Evolutionary conservation across 306 rosid genomes (phyloP).

Genomic region (Dryas alaskensis): DNA sequence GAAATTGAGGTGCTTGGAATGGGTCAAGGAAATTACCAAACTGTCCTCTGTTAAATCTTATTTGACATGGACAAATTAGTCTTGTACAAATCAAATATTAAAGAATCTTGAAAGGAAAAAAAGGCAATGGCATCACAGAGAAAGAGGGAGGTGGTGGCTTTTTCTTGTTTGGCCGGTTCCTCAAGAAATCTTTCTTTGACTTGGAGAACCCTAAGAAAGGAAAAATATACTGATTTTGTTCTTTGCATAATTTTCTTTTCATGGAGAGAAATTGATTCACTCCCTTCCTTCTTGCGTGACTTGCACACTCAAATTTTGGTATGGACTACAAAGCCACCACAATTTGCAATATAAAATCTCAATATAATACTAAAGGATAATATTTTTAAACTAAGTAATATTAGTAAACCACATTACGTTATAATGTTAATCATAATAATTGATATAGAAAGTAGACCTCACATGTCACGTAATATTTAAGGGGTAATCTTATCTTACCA

Average conservation of each 20-base stretch:
- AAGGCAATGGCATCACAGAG: conserved; percentile 37
- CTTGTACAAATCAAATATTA: conserved; percentile 25
- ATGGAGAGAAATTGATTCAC: not conserved
- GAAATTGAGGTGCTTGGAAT: conserved; percentile 34
- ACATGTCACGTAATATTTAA: too few relatives aligned
- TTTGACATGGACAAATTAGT: conserved; percentile 22
- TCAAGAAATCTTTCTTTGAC: conserved; percentile 88
- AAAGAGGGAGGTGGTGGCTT: conserved; percentile 42
- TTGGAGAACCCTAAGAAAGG: conserved; percentile 40
- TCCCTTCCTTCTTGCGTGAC: conserved; percentile 23
- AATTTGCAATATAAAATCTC: not conserved
- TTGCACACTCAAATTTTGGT: conserved; percentile 11
- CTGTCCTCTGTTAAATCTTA: conserved; percentile 20
- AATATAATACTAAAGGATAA: too few relatives aligned
- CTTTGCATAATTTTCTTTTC: conserved; percentile 30
- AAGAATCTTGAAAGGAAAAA: conserved; percentile 57
- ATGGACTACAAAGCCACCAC: not conserved
- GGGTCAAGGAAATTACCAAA: conserved; percentile 40
- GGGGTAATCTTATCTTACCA: too few relatives aligned
- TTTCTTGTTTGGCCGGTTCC: conserved; percentile 69
- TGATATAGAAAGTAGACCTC: too few relatives aligned
- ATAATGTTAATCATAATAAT: too few relatives aligned
- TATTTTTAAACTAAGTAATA: too few relatives aligned
- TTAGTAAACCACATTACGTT: too few relatives aligned
- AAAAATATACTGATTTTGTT: conserved; percentile 31